Percentiles rank a stretch among this genome's conserved stretches.
Conservation (phyloP, 768 basidiomycete genomes). For the Boletus rufocinnamomeus region DNA sequence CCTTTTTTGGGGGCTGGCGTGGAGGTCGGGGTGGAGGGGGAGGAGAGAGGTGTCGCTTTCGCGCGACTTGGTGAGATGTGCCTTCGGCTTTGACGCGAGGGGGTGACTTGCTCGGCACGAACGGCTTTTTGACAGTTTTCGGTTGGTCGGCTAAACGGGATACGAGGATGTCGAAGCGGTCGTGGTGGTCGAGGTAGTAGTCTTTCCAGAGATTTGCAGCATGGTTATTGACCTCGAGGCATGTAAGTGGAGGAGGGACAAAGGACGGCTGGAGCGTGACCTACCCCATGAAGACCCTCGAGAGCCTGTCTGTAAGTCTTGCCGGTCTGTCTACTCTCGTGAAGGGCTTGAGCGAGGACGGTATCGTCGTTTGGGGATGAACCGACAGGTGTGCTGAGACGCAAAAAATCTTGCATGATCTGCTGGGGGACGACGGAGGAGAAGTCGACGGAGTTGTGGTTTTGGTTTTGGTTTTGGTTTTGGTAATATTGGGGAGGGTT, state of each 20-base stretch:
- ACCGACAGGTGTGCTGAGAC: conserved; percentile 56
- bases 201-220: conserved; percentile 74
- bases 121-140: conserved; percentile 35
- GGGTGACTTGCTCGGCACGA: conserved; percentile 15
- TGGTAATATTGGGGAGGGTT: conserved; percentile 26
- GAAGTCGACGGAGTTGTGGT: conserved; percentile 25
- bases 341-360: conserved; percentile 51
- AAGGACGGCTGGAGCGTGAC: conserved; percentile 24
- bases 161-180: conserved; percentile 51
- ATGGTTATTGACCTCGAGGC: conserved; percentile 44
- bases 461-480: conserved; percentile 5
- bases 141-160: conserved; percentile 27
- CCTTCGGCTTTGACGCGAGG: conserved; percentile 11
- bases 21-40: conserved; percentile 17
- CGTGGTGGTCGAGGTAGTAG: conserved; percentile 72
- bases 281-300: conserved; percentile 66
- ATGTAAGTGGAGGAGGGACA: conserved; percentile 6
- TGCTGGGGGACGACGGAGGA: conserved; percentile 49
- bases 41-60: conserved; percentile 38
- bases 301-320: conserved; percentile 64
- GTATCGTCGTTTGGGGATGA: conserved; percentile 54
- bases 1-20: conserved; percentile 27
- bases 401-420: conserved; percentile 56
- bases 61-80: conserved; percentile 32
- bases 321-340: conserved; percentile 39